These are phyloP conservation scores for Macrophomina tecta DNA, from an alignment of 2,329 filamentous ascomycete species.

Conservation along the genomic window DNA sequence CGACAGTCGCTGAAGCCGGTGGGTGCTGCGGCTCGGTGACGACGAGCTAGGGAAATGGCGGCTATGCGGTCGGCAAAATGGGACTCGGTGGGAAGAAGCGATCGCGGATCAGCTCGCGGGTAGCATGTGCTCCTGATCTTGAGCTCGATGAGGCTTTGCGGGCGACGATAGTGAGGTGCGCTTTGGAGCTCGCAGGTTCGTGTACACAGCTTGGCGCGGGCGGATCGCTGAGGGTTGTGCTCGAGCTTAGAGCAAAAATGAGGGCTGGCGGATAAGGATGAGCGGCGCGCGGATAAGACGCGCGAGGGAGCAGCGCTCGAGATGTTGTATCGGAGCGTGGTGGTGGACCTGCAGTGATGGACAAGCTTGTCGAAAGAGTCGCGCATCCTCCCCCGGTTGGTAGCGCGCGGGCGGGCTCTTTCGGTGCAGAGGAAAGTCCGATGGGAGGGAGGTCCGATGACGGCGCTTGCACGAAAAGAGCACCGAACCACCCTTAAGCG, in stretches of 20 bases:
- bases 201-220: constrained; percentile 19
- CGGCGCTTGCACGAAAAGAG: constrained; percentile 7
- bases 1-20: constrained; percentile 10
- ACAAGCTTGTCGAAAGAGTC: constrained; percentile 29
- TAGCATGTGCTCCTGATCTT: constrained; percentile 23
- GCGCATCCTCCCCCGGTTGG: constrained; percentile 26
- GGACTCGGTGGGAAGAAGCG: constrained; percentile 3
- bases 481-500: constrained; percentile 4
- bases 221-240: background rate
- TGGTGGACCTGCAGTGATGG: constrained; percentile 6
- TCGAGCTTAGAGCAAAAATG: background rate
- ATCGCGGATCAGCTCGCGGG: constrained; percentile 16
- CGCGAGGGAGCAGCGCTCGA: constrained; percentile 18
- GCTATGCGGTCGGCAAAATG: constrained; percentile 3
- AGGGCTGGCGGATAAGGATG: background rate
- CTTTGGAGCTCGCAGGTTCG: constrained; percentile 23
- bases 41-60: background rate
- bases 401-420: constrained; percentile 21
- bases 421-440: constrained; percentile 29
- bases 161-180: constrained; percentile 17
- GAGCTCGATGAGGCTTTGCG: constrained; percentile 8
- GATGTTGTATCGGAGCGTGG: background rate
- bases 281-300: constrained; percentile 1
- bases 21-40: background rate
- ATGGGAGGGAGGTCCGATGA: constrained; percentile 8